Percentiles rank a stretch among this genome's conserved stretches.
Evolutionary conservation across 768 basidiomycete species (phyloP).

Genomic region (Scleroderma bovista): DNA sequence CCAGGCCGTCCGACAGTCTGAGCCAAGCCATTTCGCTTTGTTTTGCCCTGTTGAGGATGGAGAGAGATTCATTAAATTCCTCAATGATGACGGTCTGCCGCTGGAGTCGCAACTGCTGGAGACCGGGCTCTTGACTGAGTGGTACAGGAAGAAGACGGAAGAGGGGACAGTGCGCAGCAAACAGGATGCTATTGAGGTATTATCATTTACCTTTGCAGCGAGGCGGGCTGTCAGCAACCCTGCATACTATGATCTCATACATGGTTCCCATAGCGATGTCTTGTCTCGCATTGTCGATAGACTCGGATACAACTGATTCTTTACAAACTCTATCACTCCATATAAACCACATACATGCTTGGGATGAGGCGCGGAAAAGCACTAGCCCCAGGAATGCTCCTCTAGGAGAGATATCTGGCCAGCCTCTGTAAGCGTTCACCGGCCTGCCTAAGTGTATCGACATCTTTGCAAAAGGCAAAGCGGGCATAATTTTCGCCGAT

Average conservation of each 20-base stretch:
- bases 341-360: too few relatives aligned
- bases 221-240: slow-evolving; percentile 74
- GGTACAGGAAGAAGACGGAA: slow-evolving; percentile 40
- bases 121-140: slow-evolving; percentile 40
- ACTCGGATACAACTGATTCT: slow-evolving; percentile 20
- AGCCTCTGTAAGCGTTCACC: slow-evolving; percentile 74
- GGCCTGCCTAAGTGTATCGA: slow-evolving; percentile 77
- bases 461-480: slow-evolving; percentile 96
- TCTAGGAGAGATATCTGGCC: slow-evolving; percentile 51
- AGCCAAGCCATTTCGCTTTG: slow-evolving; percentile 65
- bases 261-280: slow-evolving; percentile 40
- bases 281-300: slow-evolving; percentile 69
- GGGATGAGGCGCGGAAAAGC: too few relatives aligned
- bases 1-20: slow-evolving; percentile 62
- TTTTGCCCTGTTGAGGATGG: slow-evolving; percentile 87
- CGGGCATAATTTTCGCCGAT: slow-evolving; percentile 86
- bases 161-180: slow-evolving; percentile 40
- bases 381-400: not conserved
- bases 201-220: slow-evolving; percentile 80
- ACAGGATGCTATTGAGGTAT: slow-evolving; percentile 67
- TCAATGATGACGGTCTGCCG: slow-evolving; percentile 78
- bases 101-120: slow-evolving; percentile 76
- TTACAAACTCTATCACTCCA: too few relatives aligned
- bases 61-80: slow-evolving; percentile 75
- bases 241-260: slow-evolving; percentile 67